Evolutionary conservation across 257 asterid species (phyloP).

Genomic region (Solanum commersonii): DNA sequence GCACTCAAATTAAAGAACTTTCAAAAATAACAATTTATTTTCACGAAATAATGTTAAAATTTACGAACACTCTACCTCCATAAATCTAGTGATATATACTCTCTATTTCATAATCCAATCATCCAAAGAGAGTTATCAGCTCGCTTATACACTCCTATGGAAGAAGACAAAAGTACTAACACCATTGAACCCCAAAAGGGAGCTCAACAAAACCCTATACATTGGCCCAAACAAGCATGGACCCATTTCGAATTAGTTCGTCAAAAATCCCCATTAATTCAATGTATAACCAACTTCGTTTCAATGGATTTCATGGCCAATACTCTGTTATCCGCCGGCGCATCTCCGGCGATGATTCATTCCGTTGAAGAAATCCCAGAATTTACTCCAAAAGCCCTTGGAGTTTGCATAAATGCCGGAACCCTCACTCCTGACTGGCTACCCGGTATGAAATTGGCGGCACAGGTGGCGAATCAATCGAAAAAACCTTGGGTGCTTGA

Average conservation of each 20-base stretch:
- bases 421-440: slow-evolving; percentile 75
- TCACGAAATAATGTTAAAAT: too few species aligned
- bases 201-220: neutral
- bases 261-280: slow-evolving; percentile 51
- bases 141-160: neutral
- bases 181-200: slow-evolving; percentile 3
- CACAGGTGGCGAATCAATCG: slow-evolving; percentile 35
- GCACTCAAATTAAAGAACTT: accelerated
- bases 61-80: too few species aligned
- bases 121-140: neutral
- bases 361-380: slow-evolving; percentile 63
- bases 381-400: slow-evolving; percentile 62
- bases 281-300: slow-evolving; percentile 85
- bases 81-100: neutral
- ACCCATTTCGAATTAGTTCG: slow-evolving; percentile 34
- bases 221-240: slow-evolving; percentile 51
- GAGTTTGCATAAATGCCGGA: slow-evolving; percentile 75
- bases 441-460: slow-evolving; percentile 77
- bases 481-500: slow-evolving; percentile 91
- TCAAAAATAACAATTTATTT: too few species aligned
- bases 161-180: slow-evolving; percentile 10
- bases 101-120: neutral
- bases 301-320: slow-evolving; percentile 94
- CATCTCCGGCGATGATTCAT: slow-evolving; percentile 96
- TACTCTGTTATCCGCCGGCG: slow-evolving; percentile 75